These are phyloP conservation scores for Zasmidium cellare DNA, from an alignment of 2,329 filamentous ascomycete species.

Conservation along the genomic window DNA sequence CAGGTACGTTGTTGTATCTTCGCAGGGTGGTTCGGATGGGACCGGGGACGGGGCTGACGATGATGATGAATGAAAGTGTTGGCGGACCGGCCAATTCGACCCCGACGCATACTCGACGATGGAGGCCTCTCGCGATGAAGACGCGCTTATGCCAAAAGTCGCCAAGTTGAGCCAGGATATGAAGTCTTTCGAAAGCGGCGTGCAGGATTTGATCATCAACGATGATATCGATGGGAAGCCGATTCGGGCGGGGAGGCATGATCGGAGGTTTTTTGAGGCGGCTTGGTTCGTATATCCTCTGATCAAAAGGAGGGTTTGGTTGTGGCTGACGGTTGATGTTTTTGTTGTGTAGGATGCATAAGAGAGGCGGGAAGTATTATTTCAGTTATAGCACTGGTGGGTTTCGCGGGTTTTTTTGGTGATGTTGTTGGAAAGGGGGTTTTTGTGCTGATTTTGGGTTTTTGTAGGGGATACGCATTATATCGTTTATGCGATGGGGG, in stretches of 20 bases:
- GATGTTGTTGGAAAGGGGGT: too few species aligned
- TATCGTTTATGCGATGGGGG: constrained; percentile 67
- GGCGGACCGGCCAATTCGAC: constrained; percentile 63
- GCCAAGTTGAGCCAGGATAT: constrained; percentile 66
- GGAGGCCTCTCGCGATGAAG: constrained; percentile 53
- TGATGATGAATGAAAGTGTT: constrained; percentile 64
- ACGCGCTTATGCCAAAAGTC: constrained; percentile 66
- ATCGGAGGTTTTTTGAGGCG: constrained; percentile 75
- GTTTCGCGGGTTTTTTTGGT: constrained; percentile 56
- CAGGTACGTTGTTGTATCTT: constrained; percentile 2
- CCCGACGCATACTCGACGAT: constrained; percentile 25
- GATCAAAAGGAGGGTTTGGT: constrained; percentile 60
- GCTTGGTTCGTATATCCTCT: constrained; percentile 59
- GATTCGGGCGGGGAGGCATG: constrained; percentile 67
- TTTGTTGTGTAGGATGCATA: constrained; percentile 61
- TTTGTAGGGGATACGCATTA: constrained; percentile 74
- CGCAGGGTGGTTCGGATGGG: too few species aligned
- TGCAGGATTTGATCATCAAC: constrained; percentile 65
- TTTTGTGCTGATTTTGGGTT: too few species aligned
- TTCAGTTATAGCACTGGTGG: constrained; percentile 25
- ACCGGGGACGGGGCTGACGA: too few species aligned
- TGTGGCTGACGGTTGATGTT: constrained; percentile 27
- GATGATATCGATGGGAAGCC: constrained; percentile 58
- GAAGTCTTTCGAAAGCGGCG: constrained; percentile 57
- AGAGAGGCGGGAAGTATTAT: constrained; percentile 43